Base-by-base conservation (phyloP, 768 basidiomycete species). In the Xanthoconium stramineum region DNA sequence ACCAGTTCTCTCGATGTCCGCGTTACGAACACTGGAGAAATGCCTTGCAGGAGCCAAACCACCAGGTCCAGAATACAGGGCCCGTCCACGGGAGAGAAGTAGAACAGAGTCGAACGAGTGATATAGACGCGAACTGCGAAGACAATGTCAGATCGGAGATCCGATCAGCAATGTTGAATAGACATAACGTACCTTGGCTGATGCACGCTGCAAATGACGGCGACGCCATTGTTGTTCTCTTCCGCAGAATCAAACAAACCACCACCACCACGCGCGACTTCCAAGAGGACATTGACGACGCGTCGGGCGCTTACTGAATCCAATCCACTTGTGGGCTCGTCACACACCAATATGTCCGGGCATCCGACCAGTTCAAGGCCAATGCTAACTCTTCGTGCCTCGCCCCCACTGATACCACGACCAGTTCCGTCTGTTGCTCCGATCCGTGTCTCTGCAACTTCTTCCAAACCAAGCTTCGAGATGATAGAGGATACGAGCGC, bases 351-450 rank as follows among this genome's bases (percentile, higher is more conserved):
- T 12, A 97, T 77, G 65, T 94, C 91, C 0, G 94, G 94, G 39
- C 81, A 79, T 0, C 91, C 87, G 47, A 96, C 86, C 11, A 97
- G 78, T 73, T 96, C 94, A 37, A 94, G 73, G 6, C 93, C 94
- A 57, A 97, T 95, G 55, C 88, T 92, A 6, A 97, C 89, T 48
- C 94, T 76, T 45, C 94, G 80, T 78, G 91, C 90, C 70, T 97
- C 94, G 11, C 94, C 94, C 12, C 94, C 94, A 63, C 88, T 91
- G 50, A 97, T 93, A 0, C 92, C 94, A 46, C 93, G 78, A 19
- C 82, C 78, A 59, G 88, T 86, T 6, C 84, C 82, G 11, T 86
- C 85, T 5, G 80, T 79, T 15, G 83, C 70, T 4, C 72, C 84
- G 38, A 97, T 94, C 53, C 88, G 76, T 3, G 81, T 78, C 66